Evolutionary conservation across 306 rosid species (phyloP).

Genomic region (Vigna trinervia): DNA sequence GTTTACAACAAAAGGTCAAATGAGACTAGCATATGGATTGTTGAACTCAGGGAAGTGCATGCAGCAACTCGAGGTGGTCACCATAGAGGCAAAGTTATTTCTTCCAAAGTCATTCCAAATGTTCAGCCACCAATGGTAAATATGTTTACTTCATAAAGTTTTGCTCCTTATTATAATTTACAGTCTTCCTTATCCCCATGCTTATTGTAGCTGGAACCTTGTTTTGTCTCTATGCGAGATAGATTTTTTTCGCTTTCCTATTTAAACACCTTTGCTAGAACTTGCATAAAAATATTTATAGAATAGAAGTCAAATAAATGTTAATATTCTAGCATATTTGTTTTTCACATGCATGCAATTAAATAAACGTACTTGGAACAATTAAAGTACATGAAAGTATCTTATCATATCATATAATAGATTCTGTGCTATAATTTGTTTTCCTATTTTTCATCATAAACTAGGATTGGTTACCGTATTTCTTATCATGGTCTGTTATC

Average conservation of each 20-base stretch:
- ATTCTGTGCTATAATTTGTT: neutral
- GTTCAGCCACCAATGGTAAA: conserved; percentile 83
- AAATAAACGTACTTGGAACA: no score
- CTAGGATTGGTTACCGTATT: neutral
- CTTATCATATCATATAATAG: neutral
- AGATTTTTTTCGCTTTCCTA: conserved; percentile 1
- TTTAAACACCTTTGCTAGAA: conserved; percentile 21
- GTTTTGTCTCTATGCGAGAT: neutral
- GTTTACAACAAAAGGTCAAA: conserved; percentile 75
- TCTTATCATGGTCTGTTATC: neutral
- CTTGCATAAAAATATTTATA: neutral
- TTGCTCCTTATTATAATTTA: conserved; percentile 2
- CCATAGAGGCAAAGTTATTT: conserved; percentile 74
- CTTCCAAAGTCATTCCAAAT: conserved; percentile 66
- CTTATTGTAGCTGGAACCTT: conserved; percentile 21
- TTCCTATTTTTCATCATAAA: neutral
- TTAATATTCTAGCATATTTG: neutral
- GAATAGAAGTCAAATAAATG: conserved; percentile 12
- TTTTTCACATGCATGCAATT: neutral
- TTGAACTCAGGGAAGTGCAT: conserved; percentile 66
- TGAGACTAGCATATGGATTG: conserved; percentile 75
- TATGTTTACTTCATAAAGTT: conserved; percentile 11
- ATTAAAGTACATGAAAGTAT: no score
- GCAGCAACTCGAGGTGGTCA: conserved; percentile 86
- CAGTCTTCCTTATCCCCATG: neutral